Evolutionary conservation across 331 rosid genomes (phyloP).

Genomic region (Rosa hybrid): DNA sequence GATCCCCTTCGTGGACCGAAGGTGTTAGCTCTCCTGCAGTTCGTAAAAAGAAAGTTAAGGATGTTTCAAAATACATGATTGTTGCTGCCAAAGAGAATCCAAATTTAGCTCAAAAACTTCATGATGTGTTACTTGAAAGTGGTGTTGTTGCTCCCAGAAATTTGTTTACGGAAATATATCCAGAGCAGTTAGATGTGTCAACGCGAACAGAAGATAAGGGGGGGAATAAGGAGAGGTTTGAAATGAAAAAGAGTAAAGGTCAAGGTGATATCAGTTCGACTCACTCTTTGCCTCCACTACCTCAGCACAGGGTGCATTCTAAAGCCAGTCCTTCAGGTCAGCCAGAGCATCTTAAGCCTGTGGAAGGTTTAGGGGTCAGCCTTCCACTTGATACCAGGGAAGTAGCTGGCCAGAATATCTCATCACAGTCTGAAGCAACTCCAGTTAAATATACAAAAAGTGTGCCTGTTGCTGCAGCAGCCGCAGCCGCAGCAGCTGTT

Average conservation of each 20-base stretch:
- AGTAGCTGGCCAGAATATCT: conserved; percentile 41
- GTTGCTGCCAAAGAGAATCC: conserved; percentile 98
- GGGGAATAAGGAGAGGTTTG: conserved; percentile 38
- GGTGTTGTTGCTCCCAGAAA: conserved; percentile 93
- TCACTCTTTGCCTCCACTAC: conserved; percentile 66
- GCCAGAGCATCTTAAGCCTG: conserved; percentile 47
- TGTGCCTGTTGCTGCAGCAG: conserved; percentile 90
- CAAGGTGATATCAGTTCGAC: conserved; percentile 43
- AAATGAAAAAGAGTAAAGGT: conserved; percentile 37
- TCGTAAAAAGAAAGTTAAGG: conserved; percentile 73
- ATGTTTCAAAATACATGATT: conserved; percentile 92
- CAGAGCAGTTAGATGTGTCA: conserved; percentile 50
- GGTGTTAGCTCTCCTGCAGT: conserved; percentile 84
- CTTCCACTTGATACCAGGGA: conserved; percentile 54
- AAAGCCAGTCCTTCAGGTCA: conserved; percentile 55
- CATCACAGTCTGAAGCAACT: conserved; percentile 50
- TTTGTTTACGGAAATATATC: conserved; percentile 73
- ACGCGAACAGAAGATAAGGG: conserved; percentile 43
- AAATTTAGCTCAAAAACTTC: conserved; percentile 86
- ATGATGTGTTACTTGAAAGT: conserved; percentile 85
- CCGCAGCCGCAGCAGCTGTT: conserved; percentile 89
- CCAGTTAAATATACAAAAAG: conserved; percentile 61
- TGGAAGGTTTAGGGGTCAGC: conserved; percentile 61
- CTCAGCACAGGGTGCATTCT: conserved; percentile 42
- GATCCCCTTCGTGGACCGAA: conserved; percentile 99